Evolutionary conservation across 139 green algal genomes (phyloP).

Genomic region (Haematococcus sp.): DNA sequence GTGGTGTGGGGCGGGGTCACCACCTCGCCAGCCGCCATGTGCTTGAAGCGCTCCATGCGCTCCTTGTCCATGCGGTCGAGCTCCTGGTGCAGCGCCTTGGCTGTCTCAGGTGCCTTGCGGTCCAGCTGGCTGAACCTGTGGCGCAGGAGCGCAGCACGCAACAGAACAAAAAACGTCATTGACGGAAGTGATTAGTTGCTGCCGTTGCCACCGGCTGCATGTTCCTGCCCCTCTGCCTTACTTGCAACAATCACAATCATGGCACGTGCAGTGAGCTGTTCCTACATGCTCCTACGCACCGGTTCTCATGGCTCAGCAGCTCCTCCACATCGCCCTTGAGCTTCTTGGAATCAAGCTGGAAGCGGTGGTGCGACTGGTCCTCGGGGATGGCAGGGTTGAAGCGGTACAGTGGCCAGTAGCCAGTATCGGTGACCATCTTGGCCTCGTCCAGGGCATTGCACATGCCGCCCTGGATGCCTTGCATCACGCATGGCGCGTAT

Average conservation of each 20-base stretch:
- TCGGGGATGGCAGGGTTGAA: constrained; percentile 31
- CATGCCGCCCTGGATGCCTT: constrained; percentile 48
- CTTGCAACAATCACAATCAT: no score
- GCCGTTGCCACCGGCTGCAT: no score
- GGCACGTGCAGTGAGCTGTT: no score
- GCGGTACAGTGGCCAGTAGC: constrained; percentile 59
- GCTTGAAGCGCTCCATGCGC: constrained; percentile 17
- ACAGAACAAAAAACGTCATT: no score
- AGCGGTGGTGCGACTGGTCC: constrained; percentile 25
- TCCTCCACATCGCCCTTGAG: constrained; percentile 50
- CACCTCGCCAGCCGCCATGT: constrained; percentile 10
- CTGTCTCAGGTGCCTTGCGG: constrained; percentile 32
- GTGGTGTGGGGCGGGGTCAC: background rate
- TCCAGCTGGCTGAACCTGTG: constrained; percentile 7
- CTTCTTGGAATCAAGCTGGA: constrained; percentile 53
- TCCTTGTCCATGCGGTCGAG: constrained; percentile 19
- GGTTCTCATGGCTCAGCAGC: constrained; percentile 46
- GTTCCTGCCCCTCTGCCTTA: no score
- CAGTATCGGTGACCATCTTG: constrained; percentile 34
- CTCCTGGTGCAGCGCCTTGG: constrained; percentile 30
- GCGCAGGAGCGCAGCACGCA: background rate
- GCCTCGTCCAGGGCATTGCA: constrained; percentile 30
- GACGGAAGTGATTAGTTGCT: no score
- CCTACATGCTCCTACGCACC: constrained; percentile 14
- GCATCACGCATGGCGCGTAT: constrained; percentile 53